Evolutionary conservation across 305 asterid genomes (phyloP).

Genomic region (Fraxinus baroniana): DNA sequence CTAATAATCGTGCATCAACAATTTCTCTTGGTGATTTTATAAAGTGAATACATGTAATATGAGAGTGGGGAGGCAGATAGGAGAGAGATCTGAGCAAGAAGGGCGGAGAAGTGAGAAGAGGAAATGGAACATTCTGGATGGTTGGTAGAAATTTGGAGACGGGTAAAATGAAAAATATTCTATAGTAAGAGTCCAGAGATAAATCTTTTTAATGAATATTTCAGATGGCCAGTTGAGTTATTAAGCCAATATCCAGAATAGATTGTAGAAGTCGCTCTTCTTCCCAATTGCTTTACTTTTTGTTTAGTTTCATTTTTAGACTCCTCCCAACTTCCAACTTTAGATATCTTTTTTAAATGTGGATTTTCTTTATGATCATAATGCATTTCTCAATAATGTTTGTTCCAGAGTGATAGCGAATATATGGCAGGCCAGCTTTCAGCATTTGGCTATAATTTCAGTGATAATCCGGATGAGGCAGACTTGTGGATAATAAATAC

Average conservation of each 20-base stretch:
- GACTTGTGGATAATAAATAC: conserved; percentile 93
- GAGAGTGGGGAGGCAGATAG: neutral
- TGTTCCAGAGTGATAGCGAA: conserved; percentile 83
- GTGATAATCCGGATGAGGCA: conserved; percentile 80
- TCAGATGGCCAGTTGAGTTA: conserved; percentile 1
- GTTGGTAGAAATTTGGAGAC: neutral
- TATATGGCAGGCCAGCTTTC: conserved; percentile 98
- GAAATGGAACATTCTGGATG: conserved; percentile 7
- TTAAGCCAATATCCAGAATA: neutral
- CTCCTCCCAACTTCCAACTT: conserved; percentile 6
- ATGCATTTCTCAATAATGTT: conserved; percentile 8
- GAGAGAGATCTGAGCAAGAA: neutral
- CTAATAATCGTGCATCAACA: neutral
- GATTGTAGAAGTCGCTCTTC: conserved; percentile 7
- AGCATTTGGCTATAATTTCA: conserved; percentile 81
- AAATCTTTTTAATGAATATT: neutral
- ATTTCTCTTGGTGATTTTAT: conserved; percentile 15
- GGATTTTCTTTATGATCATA: conserved; percentile 11
- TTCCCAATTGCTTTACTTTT: conserved; percentile 4
- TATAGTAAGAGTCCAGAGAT: neutral
- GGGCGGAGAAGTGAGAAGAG: neutral
- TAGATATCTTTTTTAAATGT: neutral
- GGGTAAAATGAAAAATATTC: neutral
- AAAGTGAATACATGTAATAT: neutral
- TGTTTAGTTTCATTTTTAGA: neutral